A percentile compares a stretch with the other conserved stretches of the same genome.
These are phyloP conservation scores for Plectosphaerella sp. DNA, from an alignment of 2,329 filamentous ascomycete species.

Conservation along the genomic window DNA sequence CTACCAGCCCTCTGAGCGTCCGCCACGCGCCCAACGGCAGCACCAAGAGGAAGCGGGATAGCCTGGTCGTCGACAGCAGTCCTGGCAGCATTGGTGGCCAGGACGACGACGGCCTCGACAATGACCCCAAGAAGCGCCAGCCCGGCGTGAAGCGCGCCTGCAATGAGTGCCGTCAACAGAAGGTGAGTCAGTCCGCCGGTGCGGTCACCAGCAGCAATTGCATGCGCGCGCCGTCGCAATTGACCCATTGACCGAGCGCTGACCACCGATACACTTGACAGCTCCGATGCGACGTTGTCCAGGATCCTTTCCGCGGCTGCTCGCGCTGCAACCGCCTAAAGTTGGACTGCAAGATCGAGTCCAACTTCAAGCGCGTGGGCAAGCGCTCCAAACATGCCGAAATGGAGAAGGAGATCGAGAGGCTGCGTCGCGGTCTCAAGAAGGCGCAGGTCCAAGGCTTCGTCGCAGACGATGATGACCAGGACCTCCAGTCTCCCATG, in stretches of 20 bases:
- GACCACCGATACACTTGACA: slow-evolving; percentile 25
- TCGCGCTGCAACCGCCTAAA: slow-evolving; percentile 74
- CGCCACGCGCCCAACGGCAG: slow-evolving; percentile 41
- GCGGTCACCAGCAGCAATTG: not conserved
- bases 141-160: slow-evolving; percentile 74
- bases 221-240: not conserved
- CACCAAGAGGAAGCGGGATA: slow-evolving; percentile 57
- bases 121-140: slow-evolving; percentile 55
- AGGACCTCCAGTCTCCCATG: slow-evolving; percentile 56
- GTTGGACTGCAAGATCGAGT: slow-evolving; percentile 81
- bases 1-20: slow-evolving; percentile 51
- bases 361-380: slow-evolving; percentile 79
- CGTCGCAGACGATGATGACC: slow-evolving; percentile 47
- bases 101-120: slow-evolving; percentile 50
- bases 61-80: slow-evolving; percentile 53
- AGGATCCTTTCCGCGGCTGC: slow-evolving; percentile 75
- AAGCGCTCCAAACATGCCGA: slow-evolving; percentile 81
- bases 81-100: slow-evolving; percentile 55
- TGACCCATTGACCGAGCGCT: slow-evolving; percentile 6
- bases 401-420: slow-evolving; percentile 80
- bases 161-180: slow-evolving; percentile 82
- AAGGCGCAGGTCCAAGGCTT: slow-evolving; percentile 57
- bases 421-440: slow-evolving; percentile 56
- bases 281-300: slow-evolving; percentile 80
- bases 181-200: slow-evolving; percentile 52